Conservation (phyloP, 805 yeast species). For the Lachancea sp. region DNA sequence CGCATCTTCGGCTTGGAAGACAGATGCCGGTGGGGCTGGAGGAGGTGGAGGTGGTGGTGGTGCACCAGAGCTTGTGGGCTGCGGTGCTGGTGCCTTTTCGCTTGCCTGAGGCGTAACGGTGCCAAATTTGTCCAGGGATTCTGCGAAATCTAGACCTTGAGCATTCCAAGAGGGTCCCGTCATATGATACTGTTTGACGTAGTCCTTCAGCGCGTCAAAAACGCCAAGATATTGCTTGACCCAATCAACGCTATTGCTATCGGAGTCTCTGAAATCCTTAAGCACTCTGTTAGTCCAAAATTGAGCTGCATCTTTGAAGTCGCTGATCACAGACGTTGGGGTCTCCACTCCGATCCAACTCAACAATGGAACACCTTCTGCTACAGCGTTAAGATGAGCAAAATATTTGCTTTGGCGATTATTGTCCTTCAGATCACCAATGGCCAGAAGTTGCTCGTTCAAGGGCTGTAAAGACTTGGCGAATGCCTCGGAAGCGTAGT, state of each 20-base stretch:
- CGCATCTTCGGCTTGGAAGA: conserved; percentile 41
- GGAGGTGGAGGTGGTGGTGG: conserved; percentile 84
- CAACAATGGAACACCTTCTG: conserved; percentile 84
- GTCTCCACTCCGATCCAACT: conserved; percentile 83
- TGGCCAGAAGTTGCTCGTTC: conserved; percentile 50
- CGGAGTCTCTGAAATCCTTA: conserved; percentile 74
- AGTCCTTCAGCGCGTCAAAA: conserved; percentile 63
- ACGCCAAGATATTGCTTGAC: conserved; percentile 57
- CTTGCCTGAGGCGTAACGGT: conserved; percentile 24
- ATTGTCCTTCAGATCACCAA: conserved; percentile 62
- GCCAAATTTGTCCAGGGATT: conserved; percentile 34
- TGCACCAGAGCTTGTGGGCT: conserved; percentile 30
- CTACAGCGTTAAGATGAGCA: conserved; percentile 72
- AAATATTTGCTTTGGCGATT: conserved; percentile 60
- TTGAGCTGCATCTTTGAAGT: conserved; percentile 83
- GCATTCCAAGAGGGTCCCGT: conserved; percentile 81
- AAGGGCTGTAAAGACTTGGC: conserved; percentile 60
- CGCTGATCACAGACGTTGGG: conserved; percentile 71
- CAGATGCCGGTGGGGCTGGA: conserved; percentile 79
- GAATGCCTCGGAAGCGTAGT: conserved; percentile 45
- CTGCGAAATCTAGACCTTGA: conserved; percentile 52
- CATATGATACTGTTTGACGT: conserved; percentile 70
- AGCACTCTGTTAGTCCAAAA: conserved; percentile 90
- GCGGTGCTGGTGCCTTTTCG: conserved; percentile 11
- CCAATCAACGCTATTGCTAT: conserved; percentile 72